Evolutionary conservation across 2,329 filamentous ascomycete species (phyloP).

Genomic region (Alternaria brassicae): DNA sequence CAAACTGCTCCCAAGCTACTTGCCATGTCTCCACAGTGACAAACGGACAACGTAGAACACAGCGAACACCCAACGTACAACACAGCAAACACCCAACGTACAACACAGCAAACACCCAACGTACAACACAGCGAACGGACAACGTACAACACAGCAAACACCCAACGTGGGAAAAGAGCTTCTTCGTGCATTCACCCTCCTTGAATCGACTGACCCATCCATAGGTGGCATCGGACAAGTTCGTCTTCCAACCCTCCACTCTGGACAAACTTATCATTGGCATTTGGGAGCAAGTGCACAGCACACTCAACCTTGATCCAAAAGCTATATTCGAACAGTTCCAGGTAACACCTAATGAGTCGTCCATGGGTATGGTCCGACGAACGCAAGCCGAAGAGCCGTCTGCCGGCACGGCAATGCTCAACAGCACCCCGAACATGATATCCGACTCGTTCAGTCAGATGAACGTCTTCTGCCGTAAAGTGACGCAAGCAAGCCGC

Average conservation of each 20-base stretch:
- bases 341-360: slow-evolving; percentile 28
- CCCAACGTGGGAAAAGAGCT: no score
- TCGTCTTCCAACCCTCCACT: slow-evolving; percentile 56
- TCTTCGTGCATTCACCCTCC: neutral
- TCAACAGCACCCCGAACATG: slow-evolving; percentile 17
- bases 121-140: no score
- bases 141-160: no score
- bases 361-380: slow-evolving; percentile 19
- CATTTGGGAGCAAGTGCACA: slow-evolving; percentile 59
- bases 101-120: no score
- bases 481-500: slow-evolving; percentile 59
- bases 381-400: slow-evolving; percentile 16
- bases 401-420: slow-evolving; percentile 15
- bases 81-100: no score
- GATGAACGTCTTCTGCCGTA: slow-evolving; percentile 55
- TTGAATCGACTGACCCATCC: neutral
- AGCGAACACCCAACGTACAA: no score
- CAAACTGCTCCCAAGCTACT: neutral
- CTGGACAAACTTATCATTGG: slow-evolving; percentile 58
- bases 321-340: slow-evolving; percentile 46
- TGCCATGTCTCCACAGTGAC: no score
- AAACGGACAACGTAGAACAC: no score
- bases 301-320: slow-evolving; percentile 52
- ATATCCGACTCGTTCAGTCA: slow-evolving; percentile 45
- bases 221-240: slow-evolving; percentile 42